Conservation (phyloP, 306 rosid genomes). For the Gastrolobium bilobum region DNA sequence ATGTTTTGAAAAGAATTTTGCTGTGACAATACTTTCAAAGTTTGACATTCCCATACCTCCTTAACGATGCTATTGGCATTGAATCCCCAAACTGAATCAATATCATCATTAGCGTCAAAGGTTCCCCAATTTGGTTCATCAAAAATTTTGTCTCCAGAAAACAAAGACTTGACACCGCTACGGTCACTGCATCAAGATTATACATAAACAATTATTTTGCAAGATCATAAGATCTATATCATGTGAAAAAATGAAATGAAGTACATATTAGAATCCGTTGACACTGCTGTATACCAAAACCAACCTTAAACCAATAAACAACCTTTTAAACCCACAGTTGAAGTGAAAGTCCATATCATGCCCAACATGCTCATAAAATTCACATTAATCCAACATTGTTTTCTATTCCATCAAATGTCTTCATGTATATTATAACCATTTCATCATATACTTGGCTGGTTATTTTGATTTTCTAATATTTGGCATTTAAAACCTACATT, state of each 20-base stretch:
- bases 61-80: conserved; percentile 64
- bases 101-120: conserved; percentile 82
- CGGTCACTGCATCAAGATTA: conserved; percentile 70
- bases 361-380: background rate
- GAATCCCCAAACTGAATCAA: conserved; percentile 94
- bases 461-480: conserved; percentile 16
- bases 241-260: conserved; percentile 2
- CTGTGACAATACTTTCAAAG: conserved; percentile 22
- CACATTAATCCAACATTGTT: conserved; percentile 13
- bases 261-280: conserved; percentile 11
- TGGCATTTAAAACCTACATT: background rate
- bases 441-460: conserved; percentile 20
- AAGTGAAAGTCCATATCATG: conserved; percentile 19
- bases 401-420: background rate
- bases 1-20: conserved; percentile 34
- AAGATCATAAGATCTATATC: conserved; percentile 32
- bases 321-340: conserved; percentile 22
- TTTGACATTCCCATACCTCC: conserved; percentile 67
- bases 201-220: conserved; percentile 30
- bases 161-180: conserved; percentile 70
- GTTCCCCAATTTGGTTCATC: conserved; percentile 93
- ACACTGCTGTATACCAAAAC: conserved; percentile 22
- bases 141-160: conserved; percentile 74
- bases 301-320: conserved; percentile 19
- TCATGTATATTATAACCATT: background rate